Evolutionary conservation across 2,329 filamentous ascomycete species (phyloP).

Genomic region (Ceratocystiopsis brevicomis): DNA sequence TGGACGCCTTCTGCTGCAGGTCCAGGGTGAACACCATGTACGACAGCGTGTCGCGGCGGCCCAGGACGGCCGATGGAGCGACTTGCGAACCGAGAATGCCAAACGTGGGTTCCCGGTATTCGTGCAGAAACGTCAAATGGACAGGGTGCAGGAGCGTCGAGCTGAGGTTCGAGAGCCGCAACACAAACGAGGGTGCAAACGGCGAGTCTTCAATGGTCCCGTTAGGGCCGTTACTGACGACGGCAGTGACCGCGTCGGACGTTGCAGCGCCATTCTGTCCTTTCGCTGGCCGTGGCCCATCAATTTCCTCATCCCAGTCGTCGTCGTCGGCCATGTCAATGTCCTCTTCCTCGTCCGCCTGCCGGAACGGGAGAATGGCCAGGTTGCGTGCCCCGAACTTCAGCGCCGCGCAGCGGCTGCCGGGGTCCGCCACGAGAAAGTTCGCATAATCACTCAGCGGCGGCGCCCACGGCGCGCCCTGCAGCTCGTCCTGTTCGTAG

Average conservation of each 20-base stretch:
- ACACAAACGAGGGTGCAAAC: constrained; percentile 81
- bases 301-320: constrained; percentile 70
- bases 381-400: constrained; percentile 80
- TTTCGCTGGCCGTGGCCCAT: constrained; percentile 43
- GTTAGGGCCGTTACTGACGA: constrained; percentile 23
- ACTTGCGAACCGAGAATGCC: constrained; percentile 71
- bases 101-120: constrained; percentile 95
- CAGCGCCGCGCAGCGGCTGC: constrained; percentile 80
- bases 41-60: constrained; percentile 66
- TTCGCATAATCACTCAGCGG: constrained; percentile 59
- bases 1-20: constrained; percentile 80
- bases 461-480: constrained; percentile 64
- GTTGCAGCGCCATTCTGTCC: constrained; percentile 15
- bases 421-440: constrained; percentile 72
- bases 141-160: constrained; percentile 73
- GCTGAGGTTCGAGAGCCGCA: constrained; percentile 76
- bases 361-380: constrained; percentile 83
- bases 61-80: constrained; percentile 56
- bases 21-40: constrained; percentile 95
- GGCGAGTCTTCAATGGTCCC: constrained; percentile 44
- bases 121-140: constrained; percentile 81
- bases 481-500: constrained; percentile 86
- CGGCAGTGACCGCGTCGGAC: constrained; percentile 4
- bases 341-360: constrained; percentile 41
- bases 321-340: constrained; percentile 62